Evolutionary conservation across 768 basidiomycete genomes (phyloP).

Genomic region (Clavaria fumosa): DNA sequence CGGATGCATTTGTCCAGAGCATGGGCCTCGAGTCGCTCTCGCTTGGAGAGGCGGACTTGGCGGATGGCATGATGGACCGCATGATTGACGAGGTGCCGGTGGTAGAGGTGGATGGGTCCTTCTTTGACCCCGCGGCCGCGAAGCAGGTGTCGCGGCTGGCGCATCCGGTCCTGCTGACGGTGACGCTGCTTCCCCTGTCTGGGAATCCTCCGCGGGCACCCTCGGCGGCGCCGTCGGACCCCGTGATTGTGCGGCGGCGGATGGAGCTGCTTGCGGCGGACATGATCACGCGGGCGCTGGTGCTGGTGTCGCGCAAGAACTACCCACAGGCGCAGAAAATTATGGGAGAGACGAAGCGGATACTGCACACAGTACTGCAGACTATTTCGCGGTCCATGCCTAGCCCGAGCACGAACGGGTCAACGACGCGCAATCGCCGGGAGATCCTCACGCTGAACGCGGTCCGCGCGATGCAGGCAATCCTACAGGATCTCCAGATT

Average conservation of each 20-base stretch:
- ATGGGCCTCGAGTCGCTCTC: constrained; percentile 66
- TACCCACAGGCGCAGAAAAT: constrained; percentile 84
- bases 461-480: constrained; percentile 69
- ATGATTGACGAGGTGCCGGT: constrained; percentile 98
- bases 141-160: constrained; percentile 81
- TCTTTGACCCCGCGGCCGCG: constrained; percentile 77
- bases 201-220: constrained; percentile 22
- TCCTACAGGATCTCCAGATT: constrained; percentile 76
- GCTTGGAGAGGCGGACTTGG: constrained; percentile 64
- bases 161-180: constrained; percentile 86
- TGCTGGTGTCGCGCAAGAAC: constrained; percentile 85
- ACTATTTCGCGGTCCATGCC: constrained; percentile 64
- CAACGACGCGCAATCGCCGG: constrained; percentile 55
- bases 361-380: constrained; percentile 81
- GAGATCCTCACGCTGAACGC: constrained; percentile 60
- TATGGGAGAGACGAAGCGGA: constrained; percentile 80
- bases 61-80: constrained; percentile 86
- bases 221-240: constrained; percentile 47
- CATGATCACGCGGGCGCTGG: constrained; percentile 91
- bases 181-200: constrained; percentile 66
- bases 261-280: constrained; percentile 96
- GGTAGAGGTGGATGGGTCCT: constrained; percentile 89
- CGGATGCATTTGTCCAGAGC: constrained; percentile 77
- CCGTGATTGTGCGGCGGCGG: constrained; percentile 78
- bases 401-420: constrained; percentile 30